Evolutionary conservation across 2,329 filamentous ascomycete species (phyloP).

Genomic region (Phaeophleospora eucalypticola): DNA sequence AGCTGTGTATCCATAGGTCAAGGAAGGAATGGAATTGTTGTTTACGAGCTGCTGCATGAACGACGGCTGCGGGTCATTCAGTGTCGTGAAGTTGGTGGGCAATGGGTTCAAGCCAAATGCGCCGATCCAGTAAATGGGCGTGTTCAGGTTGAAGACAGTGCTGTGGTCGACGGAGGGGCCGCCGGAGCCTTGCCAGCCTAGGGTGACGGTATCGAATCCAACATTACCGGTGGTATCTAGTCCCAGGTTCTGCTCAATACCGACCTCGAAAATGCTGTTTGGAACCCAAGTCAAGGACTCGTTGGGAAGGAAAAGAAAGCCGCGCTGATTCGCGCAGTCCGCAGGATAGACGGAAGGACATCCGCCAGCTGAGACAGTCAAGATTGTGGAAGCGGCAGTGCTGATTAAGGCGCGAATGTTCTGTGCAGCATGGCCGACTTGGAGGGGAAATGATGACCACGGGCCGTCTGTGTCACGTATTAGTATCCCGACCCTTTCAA

Average conservation of each 20-base stretch:
- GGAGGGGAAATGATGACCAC: conserved; percentile 37
- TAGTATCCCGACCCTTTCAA: too few species aligned
- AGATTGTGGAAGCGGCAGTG: conserved; percentile 30
- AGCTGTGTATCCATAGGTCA: conserved; percentile 37
- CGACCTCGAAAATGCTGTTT: conserved; percentile 59
- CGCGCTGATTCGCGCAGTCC: conserved; percentile 30
- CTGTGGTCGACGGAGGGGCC: conserved; percentile 29
- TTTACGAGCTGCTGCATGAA: conserved; percentile 31
- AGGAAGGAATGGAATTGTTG: conserved; percentile 33
- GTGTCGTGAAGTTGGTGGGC: conserved; percentile 35
- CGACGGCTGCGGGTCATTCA: conserved; percentile 33
- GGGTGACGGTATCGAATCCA: conserved; percentile 33
- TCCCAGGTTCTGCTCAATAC: conserved; percentile 53
- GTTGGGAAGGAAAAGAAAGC: conserved; percentile 46
- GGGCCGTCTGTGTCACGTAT: conserved; percentile 29
- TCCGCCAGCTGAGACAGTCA: conserved; percentile 27
- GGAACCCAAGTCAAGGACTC: conserved; percentile 57
- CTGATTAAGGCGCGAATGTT: conserved; percentile 32
- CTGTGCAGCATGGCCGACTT: conserved; percentile 32
- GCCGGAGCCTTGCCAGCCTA: conserved; percentile 35
- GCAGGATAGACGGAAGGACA: conserved; percentile 28
- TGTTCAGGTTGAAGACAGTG: conserved; percentile 28
- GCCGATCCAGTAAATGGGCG: conserved; percentile 31
- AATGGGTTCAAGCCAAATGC: conserved; percentile 34
- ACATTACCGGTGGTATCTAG: conserved; percentile 29